Evolutionary conservation across 345 rosid genomes (phyloP).

Genomic region (Pistacia vera): DNA sequence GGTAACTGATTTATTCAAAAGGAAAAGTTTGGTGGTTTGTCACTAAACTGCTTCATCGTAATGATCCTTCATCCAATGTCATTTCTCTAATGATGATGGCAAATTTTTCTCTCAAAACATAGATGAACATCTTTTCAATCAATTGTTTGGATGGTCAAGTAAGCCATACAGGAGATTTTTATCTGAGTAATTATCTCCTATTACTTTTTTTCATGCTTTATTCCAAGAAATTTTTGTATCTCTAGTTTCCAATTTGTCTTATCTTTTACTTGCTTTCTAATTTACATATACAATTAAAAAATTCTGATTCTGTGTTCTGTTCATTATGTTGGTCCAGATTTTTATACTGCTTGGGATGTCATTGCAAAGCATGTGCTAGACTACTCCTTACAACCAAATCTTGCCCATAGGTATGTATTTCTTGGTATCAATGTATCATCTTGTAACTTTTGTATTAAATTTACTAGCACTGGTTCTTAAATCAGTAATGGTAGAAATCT

Average conservation of each 20-base stretch:
- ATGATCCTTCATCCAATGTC: background rate
- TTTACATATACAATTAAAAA: background rate
- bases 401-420: conserved; percentile 65
- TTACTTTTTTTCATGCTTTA: background rate
- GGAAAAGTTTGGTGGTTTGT: background rate
- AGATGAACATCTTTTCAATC: background rate
- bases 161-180: background rate
- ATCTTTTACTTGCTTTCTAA: conserved; percentile 6
- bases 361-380: conserved; percentile 59
- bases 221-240: background rate
- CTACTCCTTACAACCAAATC: conserved; percentile 54
- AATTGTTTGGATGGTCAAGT: conserved; percentile 1
- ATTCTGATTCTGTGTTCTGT: conserved; percentile 18
- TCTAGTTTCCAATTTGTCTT: background rate
- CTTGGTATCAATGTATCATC: conserved; percentile 8
- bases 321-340: conserved; percentile 53
- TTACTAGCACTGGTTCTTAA: background rate
- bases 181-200: background rate
- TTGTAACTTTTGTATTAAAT: background rate
- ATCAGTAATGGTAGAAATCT: background rate
- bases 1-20: background rate
- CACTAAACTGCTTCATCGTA: background rate
- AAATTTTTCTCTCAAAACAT: background rate
- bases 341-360: conserved; percentile 96
- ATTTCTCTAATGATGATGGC: background rate